These are phyloP conservation scores for Lithospermum erythrorhizon DNA, from an alignment of 257 asterid genomes.

Conservation along the genomic window DNA sequence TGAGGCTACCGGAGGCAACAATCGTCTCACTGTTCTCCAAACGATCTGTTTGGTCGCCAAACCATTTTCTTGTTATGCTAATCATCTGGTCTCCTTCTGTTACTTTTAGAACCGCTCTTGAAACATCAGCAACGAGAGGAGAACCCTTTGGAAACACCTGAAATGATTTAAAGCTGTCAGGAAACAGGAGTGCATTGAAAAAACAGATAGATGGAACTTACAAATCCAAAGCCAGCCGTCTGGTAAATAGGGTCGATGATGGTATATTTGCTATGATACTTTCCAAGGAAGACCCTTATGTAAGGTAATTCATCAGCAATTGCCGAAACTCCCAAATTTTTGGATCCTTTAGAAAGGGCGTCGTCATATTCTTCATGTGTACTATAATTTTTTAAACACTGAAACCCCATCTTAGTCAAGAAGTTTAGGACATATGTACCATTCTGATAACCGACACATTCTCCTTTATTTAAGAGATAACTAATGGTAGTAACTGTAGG, in stretches of 20 bases:
- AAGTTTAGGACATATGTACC: slow-evolving; percentile 27
- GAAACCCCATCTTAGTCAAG: slow-evolving; percentile 18
- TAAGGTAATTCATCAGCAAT: slow-evolving; percentile 47
- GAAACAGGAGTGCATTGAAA: not conserved
- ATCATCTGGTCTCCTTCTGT: slow-evolving; percentile 28
- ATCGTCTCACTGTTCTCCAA: not conserved
- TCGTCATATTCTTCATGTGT: slow-evolving; percentile 25
- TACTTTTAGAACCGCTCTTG: slow-evolving; percentile 34
- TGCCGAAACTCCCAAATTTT: slow-evolving; percentile 40
- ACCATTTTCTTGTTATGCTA: slow-evolving; percentile 17
- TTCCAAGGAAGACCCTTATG: slow-evolving; percentile 27
- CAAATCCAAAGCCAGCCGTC: slow-evolving; percentile 44
- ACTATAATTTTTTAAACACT: slow-evolving; percentile 19
- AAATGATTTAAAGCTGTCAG: not conserved
- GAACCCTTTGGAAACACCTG: slow-evolving; percentile 45
- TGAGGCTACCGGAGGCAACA: slow-evolving; percentile 14
- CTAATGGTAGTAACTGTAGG: slow-evolving; percentile 25
- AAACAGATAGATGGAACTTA: slow-evolving; percentile 14
- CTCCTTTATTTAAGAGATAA: slow-evolving; percentile 27
- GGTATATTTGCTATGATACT: slow-evolving; percentile 31
- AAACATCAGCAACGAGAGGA: slow-evolving; percentile 34
- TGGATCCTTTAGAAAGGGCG: slow-evolving; percentile 39
- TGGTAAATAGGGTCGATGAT: slow-evolving; percentile 27
- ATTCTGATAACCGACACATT: slow-evolving; percentile 29
- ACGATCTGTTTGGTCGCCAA: slow-evolving; percentile 14